phyloP scores from a whole-genome alignment of 371 early-diverging fungal genomes.

The Syncephalastrum sp. region DNA sequence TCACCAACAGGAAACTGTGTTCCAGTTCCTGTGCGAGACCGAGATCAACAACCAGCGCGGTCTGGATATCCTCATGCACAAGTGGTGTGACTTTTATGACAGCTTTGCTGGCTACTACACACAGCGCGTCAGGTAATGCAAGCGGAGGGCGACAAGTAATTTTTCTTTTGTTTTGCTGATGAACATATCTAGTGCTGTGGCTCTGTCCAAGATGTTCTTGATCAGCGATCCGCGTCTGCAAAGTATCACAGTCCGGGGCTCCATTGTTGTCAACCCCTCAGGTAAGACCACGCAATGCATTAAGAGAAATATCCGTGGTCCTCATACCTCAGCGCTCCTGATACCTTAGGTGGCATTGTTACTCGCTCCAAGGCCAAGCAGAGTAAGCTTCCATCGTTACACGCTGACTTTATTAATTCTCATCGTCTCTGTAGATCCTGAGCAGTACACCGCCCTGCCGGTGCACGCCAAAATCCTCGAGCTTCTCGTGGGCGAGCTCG shows the following conservation, averaged over 20 bases:
- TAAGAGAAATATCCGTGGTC: background rate
- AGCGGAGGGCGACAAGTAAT: background rate
- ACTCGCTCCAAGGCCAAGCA: constrained; percentile 59
- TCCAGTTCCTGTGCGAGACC: constrained; percentile 62
- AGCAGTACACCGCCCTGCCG: constrained; percentile 76
- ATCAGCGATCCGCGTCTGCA: constrained; percentile 69
- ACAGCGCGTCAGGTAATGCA: constrained; percentile 70
- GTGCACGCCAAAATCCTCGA: constrained; percentile 82
- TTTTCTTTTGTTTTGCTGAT: constrained; percentile 1
- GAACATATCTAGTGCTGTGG: constrained; percentile 60
- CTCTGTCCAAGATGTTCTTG: constrained; percentile 71
- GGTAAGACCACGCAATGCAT: constrained; percentile 25
- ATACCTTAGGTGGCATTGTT: constrained; percentile 39
- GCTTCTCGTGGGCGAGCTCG: constrained; percentile 74
- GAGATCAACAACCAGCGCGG: constrained; percentile 59
- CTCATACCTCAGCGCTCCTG: background rate
- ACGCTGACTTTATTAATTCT: background rate
- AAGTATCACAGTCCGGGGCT: constrained; percentile 74
- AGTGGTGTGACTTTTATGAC: constrained; percentile 78
- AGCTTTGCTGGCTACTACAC: constrained; percentile 76
- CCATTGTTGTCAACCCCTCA: constrained; percentile 71
- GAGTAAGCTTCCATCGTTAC: constrained; percentile 28
- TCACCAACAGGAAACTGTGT: constrained; percentile 66
- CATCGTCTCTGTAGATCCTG: constrained; percentile 56
- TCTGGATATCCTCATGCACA: constrained; percentile 64